Evolutionary conservation across 331 rosid species (phyloP).

Genomic region (Arachis monticola): DNA sequence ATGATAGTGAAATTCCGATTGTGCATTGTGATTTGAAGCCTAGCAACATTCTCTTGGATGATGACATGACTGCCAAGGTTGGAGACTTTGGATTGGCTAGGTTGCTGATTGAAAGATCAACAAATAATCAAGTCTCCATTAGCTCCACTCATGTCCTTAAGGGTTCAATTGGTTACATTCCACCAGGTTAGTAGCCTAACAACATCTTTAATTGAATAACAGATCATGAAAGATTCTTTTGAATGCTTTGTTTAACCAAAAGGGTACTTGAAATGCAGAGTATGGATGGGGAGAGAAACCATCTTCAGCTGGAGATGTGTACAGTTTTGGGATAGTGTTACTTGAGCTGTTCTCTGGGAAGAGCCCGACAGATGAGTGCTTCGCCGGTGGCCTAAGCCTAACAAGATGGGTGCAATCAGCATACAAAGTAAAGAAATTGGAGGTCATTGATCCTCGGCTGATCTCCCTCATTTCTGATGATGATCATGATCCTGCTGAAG

Average conservation of each 20-base stretch:
- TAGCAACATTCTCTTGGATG: constrained; percentile 68
- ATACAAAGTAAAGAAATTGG: constrained; percentile 43
- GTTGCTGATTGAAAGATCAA: constrained; percentile 45
- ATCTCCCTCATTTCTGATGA: constrained; percentile 27
- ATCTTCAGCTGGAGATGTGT: constrained; percentile 71
- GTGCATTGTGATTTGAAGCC: constrained; percentile 83
- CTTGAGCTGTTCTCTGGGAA: constrained; percentile 65
- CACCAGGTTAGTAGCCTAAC: constrained; percentile 60
- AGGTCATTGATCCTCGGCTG: constrained; percentile 58
- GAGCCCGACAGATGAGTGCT: constrained; percentile 61
- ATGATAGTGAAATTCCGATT: constrained; percentile 63
- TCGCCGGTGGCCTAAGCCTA: constrained; percentile 55
- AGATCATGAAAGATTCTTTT: not conserved
- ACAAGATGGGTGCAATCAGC: constrained; percentile 60
- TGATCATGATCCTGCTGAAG: constrained; percentile 31
- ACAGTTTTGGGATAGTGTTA: constrained; percentile 70
- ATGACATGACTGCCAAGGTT: constrained; percentile 64
- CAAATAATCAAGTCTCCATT: constrained; percentile 42
- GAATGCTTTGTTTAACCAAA: not conserved
- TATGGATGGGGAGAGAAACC: constrained; percentile 70
- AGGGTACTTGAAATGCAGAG: constrained; percentile 47
- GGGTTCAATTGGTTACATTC: constrained; percentile 80
- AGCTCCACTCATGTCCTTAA: constrained; percentile 57
- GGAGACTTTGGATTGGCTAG: constrained; percentile 84
- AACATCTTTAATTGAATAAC: not conserved